phyloP scores from a whole-genome alignment of 2,329 filamentous ascomycete genomes.

The Ophiosphaerella korrae region DNA sequence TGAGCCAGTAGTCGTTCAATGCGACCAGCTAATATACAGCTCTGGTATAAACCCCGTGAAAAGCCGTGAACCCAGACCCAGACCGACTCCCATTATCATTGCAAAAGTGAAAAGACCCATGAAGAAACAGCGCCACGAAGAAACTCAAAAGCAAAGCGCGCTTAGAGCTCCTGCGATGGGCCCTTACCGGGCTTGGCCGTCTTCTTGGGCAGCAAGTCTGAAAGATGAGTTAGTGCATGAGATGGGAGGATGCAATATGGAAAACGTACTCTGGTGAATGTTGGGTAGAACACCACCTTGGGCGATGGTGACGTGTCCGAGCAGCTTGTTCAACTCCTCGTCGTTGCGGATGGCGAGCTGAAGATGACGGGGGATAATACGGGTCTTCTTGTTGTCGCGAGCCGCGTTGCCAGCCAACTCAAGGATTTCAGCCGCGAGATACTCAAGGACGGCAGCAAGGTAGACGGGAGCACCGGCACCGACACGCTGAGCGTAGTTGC shows the following conservation, averaged over 20 bases:
- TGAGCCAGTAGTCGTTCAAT: constrained; percentile 55
- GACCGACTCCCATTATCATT: constrained; percentile 79
- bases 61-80: constrained; percentile 62
- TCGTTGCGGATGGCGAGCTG: constrained; percentile 99
- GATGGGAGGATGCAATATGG: background rate
- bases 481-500: constrained; percentile 99
- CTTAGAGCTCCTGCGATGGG: constrained; percentile 92
- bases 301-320: constrained; percentile 94
- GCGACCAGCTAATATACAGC: constrained; percentile 66
- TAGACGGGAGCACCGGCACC: constrained; percentile 98
- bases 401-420: constrained; percentile 98
- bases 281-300: constrained; percentile 97
- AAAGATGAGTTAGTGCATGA: constrained; percentile 48
- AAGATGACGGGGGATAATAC: constrained; percentile 98
- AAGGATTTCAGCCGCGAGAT: constrained; percentile 97
- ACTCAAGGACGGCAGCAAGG: constrained; percentile 96
- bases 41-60: constrained; percentile 56
- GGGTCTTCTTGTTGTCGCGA: constrained; percentile 99
- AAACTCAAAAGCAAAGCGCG: constrained; percentile 40
- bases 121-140: constrained; percentile 51
- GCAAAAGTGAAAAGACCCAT: constrained; percentile 62
- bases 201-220: constrained; percentile 99
- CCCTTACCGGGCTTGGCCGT: constrained; percentile 92
- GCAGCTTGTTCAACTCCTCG: constrained; percentile 98
- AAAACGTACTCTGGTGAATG: constrained; percentile 89